A percentile compares a stretch with the other conserved stretches of the same genome.
phyloP scores from a whole-genome alignment of 345 rosid species.

The Anacardium occidentale region DNA sequence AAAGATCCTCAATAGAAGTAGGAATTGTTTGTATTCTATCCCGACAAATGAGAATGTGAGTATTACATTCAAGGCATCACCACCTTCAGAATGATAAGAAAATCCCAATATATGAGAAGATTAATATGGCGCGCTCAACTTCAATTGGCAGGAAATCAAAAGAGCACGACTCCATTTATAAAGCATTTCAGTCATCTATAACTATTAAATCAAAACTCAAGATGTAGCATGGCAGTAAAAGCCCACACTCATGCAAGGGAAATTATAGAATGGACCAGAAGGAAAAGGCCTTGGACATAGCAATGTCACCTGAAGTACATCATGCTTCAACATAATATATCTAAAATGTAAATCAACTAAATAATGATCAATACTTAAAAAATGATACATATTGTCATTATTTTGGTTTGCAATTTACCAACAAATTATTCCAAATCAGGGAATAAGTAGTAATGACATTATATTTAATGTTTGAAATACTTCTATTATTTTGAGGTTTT shows the following conservation, averaged over 20 bases:
- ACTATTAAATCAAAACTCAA: background rate
- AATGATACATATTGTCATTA: background rate
- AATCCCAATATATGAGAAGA: background rate
- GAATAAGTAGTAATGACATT: background rate
- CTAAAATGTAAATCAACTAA: background rate
- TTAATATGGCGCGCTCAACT: background rate
- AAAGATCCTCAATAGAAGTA: background rate
- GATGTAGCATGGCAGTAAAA: background rate
- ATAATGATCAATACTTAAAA: background rate
- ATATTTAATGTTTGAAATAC: too few species aligned
- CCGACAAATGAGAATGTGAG: too few species aligned
- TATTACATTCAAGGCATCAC: background rate
- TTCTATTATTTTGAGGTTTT: too few species aligned
- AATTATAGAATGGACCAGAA: background rate
- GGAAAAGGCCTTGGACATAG: background rate
- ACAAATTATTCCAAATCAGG: background rate
- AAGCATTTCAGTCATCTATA: background rate
- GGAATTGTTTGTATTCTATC: background rate
- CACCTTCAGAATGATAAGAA: background rate
- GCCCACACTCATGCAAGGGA: background rate
- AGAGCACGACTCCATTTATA: background rate
- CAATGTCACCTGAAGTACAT: background rate
- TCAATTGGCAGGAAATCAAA: background rate
- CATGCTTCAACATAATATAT: conserved; percentile 1
- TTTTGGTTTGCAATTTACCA: background rate